Conservation (phyloP, 2,329 filamentous ascomycete species). For the Torrubiella hemipterigena region DNA sequence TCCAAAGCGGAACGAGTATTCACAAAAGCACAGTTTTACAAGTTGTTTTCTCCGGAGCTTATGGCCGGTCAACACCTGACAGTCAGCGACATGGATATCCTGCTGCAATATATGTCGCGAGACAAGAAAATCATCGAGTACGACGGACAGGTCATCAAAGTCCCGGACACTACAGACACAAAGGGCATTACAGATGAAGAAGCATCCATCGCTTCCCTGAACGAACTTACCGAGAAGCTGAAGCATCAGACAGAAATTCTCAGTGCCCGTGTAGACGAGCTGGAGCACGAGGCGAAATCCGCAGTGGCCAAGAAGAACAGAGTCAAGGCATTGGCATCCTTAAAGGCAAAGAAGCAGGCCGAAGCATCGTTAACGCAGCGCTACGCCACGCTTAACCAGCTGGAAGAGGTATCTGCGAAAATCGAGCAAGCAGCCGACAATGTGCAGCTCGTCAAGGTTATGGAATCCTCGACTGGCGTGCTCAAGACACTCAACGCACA, state of each 20-base stretch:
- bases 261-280: conserved; percentile 50
- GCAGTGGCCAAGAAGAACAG: conserved; percentile 63
- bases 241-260: conserved; percentile 61
- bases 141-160: conserved; percentile 62
- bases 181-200: conserved; percentile 62
- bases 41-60: conserved; percentile 42
- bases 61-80: conserved; percentile 39
- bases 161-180: conserved; percentile 44
- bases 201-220: conserved; percentile 69
- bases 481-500: conserved; percentile 63
- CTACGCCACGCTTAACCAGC: conserved; percentile 60
- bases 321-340: conserved; percentile 60
- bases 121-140: conserved; percentile 49
- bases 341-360: conserved; percentile 72
- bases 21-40: conserved; percentile 51
- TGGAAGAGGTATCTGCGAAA: conserved; percentile 72
- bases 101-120: conserved; percentile 58
- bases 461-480: conserved; percentile 66
- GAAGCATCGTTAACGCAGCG: conserved; percentile 63
- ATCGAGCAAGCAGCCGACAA: conserved; percentile 82
- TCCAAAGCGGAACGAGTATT: conserved; percentile 55
- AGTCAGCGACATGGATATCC: conserved; percentile 52
- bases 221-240: conserved; percentile 64
- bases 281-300: conserved; percentile 53
- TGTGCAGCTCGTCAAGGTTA: conserved; percentile 68